phyloP scores from a whole-genome alignment of 345 rosid species.

The Xanthoceras sorbifolium region DNA sequence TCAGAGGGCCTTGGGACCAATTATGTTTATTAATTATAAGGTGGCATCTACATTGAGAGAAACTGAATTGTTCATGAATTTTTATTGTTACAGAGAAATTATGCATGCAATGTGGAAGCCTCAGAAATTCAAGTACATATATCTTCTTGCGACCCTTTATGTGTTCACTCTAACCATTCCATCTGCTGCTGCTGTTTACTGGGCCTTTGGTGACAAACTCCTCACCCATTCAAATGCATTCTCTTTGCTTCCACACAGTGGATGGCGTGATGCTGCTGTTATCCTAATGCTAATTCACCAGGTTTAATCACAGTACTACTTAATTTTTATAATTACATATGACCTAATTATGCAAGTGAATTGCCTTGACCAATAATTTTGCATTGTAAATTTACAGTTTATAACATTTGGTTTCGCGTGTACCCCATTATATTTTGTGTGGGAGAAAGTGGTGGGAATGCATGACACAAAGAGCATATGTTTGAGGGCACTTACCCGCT shows the following conservation, averaged over 20 bases:
- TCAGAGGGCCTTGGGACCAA: slow-evolving; percentile 3
- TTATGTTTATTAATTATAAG: slow-evolving; percentile 7
- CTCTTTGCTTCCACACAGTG: slow-evolving; percentile 59
- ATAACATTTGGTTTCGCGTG: slow-evolving; percentile 88
- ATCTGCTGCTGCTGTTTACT: slow-evolving; percentile 67
- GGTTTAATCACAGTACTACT: slow-evolving; percentile 32
- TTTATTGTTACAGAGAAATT: slow-evolving; percentile 53
- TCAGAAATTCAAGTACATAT: slow-evolving; percentile 77
- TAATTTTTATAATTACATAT: neutral
- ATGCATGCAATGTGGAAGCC: slow-evolving; percentile 97
- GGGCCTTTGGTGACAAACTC: slow-evolving; percentile 88
- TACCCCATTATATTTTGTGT: slow-evolving; percentile 83
- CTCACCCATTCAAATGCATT: slow-evolving; percentile 78
- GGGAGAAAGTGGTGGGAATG: slow-evolving; percentile 87
- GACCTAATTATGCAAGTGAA: neutral
- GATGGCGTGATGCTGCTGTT: slow-evolving; percentile 78
- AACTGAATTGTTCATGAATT: neutral
- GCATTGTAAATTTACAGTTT: slow-evolving; percentile 43
- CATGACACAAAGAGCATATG: slow-evolving; percentile 77
- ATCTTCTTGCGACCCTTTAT: slow-evolving; percentile 69
- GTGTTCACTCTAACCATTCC: slow-evolving; percentile 86
- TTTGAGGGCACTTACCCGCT: slow-evolving; percentile 60
- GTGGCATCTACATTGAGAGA: neutral
- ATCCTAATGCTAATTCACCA: slow-evolving; percentile 85
- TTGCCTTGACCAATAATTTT: neutral